A percentile compares a stretch with the other conserved stretches of the same genome.
Evolutionary conservation across 1,139 yeast genomes (phyloP).

Genomic region (Suhomyces panamericanus): DNA sequence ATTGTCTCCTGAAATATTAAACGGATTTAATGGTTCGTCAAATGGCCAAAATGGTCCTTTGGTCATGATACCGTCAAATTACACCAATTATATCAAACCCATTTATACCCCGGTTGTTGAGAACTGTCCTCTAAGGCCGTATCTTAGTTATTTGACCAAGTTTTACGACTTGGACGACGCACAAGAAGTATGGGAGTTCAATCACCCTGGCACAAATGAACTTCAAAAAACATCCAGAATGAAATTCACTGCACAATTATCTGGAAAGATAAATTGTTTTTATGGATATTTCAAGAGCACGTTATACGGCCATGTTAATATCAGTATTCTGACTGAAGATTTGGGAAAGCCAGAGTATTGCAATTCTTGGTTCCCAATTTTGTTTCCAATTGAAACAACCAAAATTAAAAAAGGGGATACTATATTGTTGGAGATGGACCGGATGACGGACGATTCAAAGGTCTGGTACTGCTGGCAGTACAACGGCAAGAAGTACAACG

Average conservation of each 20-base stretch:
- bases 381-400: conserved; percentile 66
- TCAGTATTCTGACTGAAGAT: conserved; percentile 25
- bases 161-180: conserved; percentile 39
- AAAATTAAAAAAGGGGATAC: conserved; percentile 45
- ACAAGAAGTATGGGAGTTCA: conserved; percentile 54
- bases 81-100: conserved; percentile 65
- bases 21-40: conserved; percentile 16
- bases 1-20: conserved; percentile 74
- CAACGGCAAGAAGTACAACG: conserved; percentile 23
- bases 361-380: conserved; percentile 64
- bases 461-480: conserved; percentile 80
- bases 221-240: conserved; percentile 1
- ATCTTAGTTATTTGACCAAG: conserved; percentile 59
- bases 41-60: conserved; percentile 17
- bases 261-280: conserved; percentile 73
- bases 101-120: conserved; percentile 52
- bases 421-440: conserved; percentile 49
- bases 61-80: conserved; percentile 64
- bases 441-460: conserved; percentile 26
- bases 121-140: conserved; percentile 45
- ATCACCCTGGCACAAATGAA: conserved; percentile 39
- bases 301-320: conserved; percentile 55
- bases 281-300: conserved; percentile 73
- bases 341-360: conserved; percentile 22
- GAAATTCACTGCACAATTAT: conserved; percentile 35